Base-by-base conservation (phyloP, 805 yeast species). In the Nakazawaea ambrosiae region DNA sequence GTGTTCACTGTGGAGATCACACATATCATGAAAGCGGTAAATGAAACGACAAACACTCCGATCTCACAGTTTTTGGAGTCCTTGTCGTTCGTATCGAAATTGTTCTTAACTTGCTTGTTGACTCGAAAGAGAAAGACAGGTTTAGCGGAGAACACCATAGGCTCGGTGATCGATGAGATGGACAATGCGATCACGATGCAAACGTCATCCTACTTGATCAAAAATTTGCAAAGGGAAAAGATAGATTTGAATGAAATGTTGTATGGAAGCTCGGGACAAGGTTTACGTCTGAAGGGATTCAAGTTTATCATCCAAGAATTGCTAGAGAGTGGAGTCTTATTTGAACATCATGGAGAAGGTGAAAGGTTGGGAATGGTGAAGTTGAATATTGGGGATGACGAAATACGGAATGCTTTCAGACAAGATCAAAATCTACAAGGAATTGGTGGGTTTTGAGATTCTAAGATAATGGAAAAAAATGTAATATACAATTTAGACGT, bases 161-260 rank as follows among this genome's bases (percentile, higher is more conserved):
- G 90, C 18, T 92, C 84, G 45, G 66, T 89, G 1, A 66, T 85
- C 19, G 95, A 86, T 52, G 96, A 88, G 51, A 66, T 83, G 53
- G 71, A 55, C 37, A 58, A 52, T 37, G 45, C 57, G 27, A 31
- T 37, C 15, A 37, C 34, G 9, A 37, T 41, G 34, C 34, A 27
- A 7, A 31, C 34, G 3, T 29, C 35, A 8, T 5, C 34, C 4
- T 45, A 47, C 31, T 33, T 47, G 46, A 53, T 27, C 36, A 46
- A 39, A 15, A 42, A 22, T 12, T 49, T 53, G 25, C 40, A 41
- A 24, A 43, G 28, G 17, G 60, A 52, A 30, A 48, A 42, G 15
- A 40, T 50, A 37, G 53, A 46, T 3, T 35, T 57, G 8, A 28
- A 47, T 11, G 42, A 52, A 31, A 49, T 57, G 27, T 26, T 60